Evolutionary conservation across 1,284 basidiomycete species (phyloP), one percentile per base, ranked within the genome.

Genomic region (Mycena citricolor): DNA sequence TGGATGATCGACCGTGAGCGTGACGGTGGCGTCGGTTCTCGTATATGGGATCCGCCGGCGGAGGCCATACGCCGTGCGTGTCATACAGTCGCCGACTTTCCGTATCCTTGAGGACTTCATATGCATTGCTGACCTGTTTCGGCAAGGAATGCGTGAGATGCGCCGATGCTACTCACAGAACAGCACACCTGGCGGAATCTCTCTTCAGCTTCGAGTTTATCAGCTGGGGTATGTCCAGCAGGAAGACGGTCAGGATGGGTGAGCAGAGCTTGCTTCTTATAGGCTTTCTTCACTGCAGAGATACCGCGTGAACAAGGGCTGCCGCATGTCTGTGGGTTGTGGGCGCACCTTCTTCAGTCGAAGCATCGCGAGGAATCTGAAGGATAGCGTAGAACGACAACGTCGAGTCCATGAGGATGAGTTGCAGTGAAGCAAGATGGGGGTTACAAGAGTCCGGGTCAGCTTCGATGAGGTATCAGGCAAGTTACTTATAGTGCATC

Each of bases 61-160:
- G 82, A 11, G 86, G 86, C 80, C 82, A 90, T 36, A 79, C 70
- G 30, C 86, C 84, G 52, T 81, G 66, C 17, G 62, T 60, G 58
- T 90, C 87, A 61, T 89, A 90, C 40, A 74, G 73, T 52, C 57
- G 66, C 46, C 71, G 66, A 44, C 70, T 76, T 42, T 67, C 56
- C n/a, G 67, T 52, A 51, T 76, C 69, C 44, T 56, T 74, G 32
- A 77, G 57, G 2, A 77, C 65, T 52, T 77, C 73, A 51, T 76
- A 77, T 25, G 75, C 75, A 54, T 76, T 72, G 50, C 73, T 74
- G 34, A 77, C 67, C 73, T 76, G 32, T n/a, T 17, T n/a, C n/a
- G n/a, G n/a, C n/a, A n/a, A n/a, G n/a, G n/a, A n/a, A n/a, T n/a
- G n/a, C 21, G 37, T 5, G 8, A 10, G 12, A 32, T n/a, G 39